phyloP scores from a whole-genome alignment of 2,329 filamentous ascomycete genomes.

The Neospermospora avenae region DNA sequence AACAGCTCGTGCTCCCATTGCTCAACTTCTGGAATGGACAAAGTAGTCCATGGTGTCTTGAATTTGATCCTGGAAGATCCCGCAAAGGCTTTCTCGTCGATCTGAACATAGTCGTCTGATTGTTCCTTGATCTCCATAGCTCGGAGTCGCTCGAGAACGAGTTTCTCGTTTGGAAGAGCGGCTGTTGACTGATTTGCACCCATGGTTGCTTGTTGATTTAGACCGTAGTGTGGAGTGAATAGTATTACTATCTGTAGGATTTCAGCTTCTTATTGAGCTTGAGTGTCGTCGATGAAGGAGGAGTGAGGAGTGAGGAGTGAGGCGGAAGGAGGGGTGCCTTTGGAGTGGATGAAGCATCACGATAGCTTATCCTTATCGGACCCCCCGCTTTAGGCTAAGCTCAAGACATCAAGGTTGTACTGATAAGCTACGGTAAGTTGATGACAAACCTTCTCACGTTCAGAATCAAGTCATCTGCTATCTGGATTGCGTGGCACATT shows the following conservation, averaged over 20 bases:
- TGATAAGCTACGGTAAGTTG: not conserved
- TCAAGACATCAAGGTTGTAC: conserved; percentile 2
- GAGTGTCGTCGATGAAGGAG: not conserved
- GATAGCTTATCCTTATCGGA: conserved; percentile 5
- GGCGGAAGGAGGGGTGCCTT: not conserved
- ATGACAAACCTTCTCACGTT: not conserved
- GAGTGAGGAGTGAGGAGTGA: not conserved
- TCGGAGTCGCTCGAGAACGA: not conserved
- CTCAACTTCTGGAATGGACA: conserved; percentile 50
- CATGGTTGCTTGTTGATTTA: conserved; percentile 16
- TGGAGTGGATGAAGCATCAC: not conserved
- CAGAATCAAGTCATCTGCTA: too few relatives aligned
- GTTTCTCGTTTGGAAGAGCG: not conserved
- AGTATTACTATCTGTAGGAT: not conserved
- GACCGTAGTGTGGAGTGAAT: not conserved
- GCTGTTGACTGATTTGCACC: conserved; percentile 29
- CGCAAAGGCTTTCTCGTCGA: conserved; percentile 42
- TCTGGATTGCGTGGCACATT: too few relatives aligned
- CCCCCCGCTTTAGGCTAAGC: conserved; percentile 4
- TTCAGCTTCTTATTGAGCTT: not conserved
- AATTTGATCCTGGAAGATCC: conserved; percentile 36
- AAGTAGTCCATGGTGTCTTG: conserved; percentile 34
- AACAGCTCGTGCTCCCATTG: conserved; percentile 62
- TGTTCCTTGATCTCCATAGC: conserved; percentile 39
- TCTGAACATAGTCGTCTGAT: conserved; percentile 47